phyloP scores from a whole-genome alignment of 495 filamentous ascomycete species.

The Podospora sp. region DNA sequence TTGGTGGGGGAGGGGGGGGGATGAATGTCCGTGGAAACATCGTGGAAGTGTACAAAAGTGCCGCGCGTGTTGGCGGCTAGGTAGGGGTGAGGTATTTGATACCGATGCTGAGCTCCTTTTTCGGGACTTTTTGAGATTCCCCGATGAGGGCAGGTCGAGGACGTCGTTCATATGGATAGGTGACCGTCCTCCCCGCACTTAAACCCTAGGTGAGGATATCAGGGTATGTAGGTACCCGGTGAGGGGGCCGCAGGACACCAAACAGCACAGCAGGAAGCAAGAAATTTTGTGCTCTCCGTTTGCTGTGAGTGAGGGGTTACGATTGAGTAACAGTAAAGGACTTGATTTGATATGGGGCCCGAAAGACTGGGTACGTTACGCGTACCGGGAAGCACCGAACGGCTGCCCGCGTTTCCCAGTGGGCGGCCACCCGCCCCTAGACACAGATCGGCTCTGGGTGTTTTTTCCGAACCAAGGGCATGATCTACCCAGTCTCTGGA shows the following conservation, averaged over 20 bases:
- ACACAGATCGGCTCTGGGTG: not conserved
- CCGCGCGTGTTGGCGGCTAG: not conserved
- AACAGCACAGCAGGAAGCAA: not conserved
- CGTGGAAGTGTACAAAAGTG: not conserved
- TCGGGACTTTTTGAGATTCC: not conserved
- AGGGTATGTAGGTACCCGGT: not conserved
- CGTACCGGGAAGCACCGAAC: not conserved
- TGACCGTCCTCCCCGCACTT: not conserved
- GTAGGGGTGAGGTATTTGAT: constrained; percentile 14
- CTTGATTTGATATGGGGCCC: constrained; percentile 12
- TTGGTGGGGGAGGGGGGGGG: not conserved
- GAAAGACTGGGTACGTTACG: constrained; percentile 12
- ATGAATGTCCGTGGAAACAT: not conserved
- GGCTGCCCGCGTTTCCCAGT: not conserved
- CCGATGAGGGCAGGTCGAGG: not conserved
- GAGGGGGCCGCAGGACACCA: not conserved
- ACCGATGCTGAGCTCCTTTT: constrained; percentile 2
- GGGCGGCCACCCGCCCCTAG: not conserved
- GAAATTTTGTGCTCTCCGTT: not conserved
- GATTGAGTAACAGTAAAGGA: constrained; percentile 15
- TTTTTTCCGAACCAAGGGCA: constrained; percentile 1
- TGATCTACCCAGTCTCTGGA: not conserved
- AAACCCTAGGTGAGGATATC: not conserved
- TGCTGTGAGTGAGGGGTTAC: constrained; percentile 6
- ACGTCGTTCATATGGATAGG: not conserved